Evolutionary conservation across 208 protist species (phyloP).

Genomic region (Acanthamoeba triangularis): DNA sequence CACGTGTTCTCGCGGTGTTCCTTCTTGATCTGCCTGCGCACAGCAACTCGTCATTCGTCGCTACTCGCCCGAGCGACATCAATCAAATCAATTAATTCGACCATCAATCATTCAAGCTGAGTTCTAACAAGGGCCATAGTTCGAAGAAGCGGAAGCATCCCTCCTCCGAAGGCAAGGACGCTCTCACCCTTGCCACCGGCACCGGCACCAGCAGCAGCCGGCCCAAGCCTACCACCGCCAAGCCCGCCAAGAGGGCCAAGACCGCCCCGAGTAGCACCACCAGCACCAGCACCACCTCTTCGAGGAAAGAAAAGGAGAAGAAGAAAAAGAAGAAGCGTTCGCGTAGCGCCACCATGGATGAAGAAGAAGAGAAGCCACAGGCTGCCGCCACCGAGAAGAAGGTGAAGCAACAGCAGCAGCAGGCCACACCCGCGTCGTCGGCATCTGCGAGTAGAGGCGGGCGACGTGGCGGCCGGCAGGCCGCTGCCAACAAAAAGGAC

Average conservation of each 20-base stretch:
- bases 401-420: not conserved
- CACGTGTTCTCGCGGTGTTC: not conserved
- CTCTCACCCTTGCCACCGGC: not conserved
- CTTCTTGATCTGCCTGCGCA: no score
- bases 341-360: no score
- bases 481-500: not conserved
- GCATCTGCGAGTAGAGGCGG: not conserved
- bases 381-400: not conserved
- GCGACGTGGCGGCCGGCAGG: not conserved
- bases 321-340: not conserved
- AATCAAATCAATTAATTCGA: no score
- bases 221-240: no score
- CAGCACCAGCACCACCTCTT: not conserved
- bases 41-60: no score
- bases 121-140: no score
- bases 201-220: not conserved
- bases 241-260: no score
- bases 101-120: not conserved
- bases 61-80: no score
- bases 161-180: no score
- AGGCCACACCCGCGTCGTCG: not conserved
- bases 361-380: no score
- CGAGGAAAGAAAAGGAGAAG: not conserved
- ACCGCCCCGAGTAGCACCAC: not conserved
- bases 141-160: no score